Base-by-base conservation (phyloP, 1,284 basidiomycete species). In the Pseudomicrostroma phylloplanum region DNA sequence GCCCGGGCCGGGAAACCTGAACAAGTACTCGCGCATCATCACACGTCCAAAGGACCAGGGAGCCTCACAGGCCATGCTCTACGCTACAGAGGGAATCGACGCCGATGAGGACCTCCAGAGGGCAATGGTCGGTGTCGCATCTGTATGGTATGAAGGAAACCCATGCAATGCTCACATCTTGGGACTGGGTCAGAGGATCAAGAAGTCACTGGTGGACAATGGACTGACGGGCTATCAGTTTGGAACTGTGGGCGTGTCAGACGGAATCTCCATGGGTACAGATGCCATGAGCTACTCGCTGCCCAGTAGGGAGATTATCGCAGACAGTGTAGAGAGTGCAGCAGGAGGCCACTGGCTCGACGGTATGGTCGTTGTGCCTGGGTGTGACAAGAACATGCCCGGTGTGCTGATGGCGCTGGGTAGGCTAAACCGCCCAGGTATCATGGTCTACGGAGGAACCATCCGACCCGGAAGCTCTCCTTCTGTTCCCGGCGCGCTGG, bases 371-470 rank as follows among this genome's bases (percentile, higher is more conserved):
- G 70, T 70, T 8, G 72, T 79, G 30, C 77, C 77, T 9, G 76
- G 76, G 39, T 79, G 77, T 58, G 77, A 79, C 68, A 79, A 79
- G 66, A 79, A 79, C 65, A 79, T 79, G 77, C 77, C 77, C 26
- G 77, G 77, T 67, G 76, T 78, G 6, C 65, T 79, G 11, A 79
- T 79, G 70, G 77, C 74, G 1, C 72, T 78, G 15, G 76, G 74
- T 41, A 66, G 77, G 17, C 71, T 78, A 48, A 79, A 79, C 65
- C 66, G 77, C 12, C 77, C 77, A 13, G 76, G 76, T 58, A 67
- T 79, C 57, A 78, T 79, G 74, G 73, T 79, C 11, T 79, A 78
- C 60, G 77, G 77, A 13, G 77, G 77, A 36, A 78, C 77, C 48
- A 79, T 79, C 56, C 70, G 74, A 19, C 76, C 77, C 6, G 77